Evolutionary conservation across 2,329 filamentous ascomycete genomes (phyloP).

Genomic region (Bisporella sp.): DNA sequence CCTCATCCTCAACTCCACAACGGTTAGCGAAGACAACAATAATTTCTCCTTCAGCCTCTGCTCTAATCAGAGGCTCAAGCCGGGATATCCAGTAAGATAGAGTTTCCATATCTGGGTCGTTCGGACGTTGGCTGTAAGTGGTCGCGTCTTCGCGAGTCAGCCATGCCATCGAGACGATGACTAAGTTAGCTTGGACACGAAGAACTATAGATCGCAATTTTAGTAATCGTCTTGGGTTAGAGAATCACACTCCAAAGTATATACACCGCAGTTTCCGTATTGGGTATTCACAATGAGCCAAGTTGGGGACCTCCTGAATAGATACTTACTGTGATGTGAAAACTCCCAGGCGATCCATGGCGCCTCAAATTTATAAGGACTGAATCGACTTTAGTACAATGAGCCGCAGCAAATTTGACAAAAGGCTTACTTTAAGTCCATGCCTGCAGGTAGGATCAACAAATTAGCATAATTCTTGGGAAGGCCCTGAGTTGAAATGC

Average conservation of each 20-base stretch:
- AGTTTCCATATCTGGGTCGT: slow-evolving; percentile 64
- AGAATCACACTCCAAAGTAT: too few relatives aligned
- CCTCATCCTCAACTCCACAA: slow-evolving; percentile 57
- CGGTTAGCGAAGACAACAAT: slow-evolving; percentile 68
- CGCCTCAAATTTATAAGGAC: slow-evolving; percentile 44
- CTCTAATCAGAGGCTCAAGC: slow-evolving; percentile 56
- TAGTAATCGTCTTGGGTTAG: too few relatives aligned
- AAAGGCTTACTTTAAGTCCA: slow-evolving; percentile 51
- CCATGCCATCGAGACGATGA: slow-evolving; percentile 75
- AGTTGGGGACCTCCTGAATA: too few relatives aligned
- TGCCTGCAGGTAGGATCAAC: slow-evolving; percentile 29
- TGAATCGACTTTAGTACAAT: slow-evolving; percentile 19
- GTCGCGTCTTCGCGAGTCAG: slow-evolving; percentile 49
- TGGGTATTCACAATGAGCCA: too few relatives aligned
- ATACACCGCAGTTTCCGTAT: too few relatives aligned
- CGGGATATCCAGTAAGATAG: slow-evolving; percentile 70
- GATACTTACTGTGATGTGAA: slow-evolving; percentile 31
- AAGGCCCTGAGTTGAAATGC: not conserved
- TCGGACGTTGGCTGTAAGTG: slow-evolving; percentile 38
- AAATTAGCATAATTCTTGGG: not conserved
- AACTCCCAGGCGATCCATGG: slow-evolving; percentile 44
- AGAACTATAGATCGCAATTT: slow-evolving; percentile 31
- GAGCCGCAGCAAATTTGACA: not conserved
- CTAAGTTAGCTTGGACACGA: slow-evolving; percentile 47
- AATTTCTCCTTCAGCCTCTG: slow-evolving; percentile 47